A percentile compares a stretch with the other conserved stretches of the same genome.
Evolutionary conservation across 2,329 filamentous ascomycete genomes (phyloP).

Genomic region (Cercospora sp.): DNA sequence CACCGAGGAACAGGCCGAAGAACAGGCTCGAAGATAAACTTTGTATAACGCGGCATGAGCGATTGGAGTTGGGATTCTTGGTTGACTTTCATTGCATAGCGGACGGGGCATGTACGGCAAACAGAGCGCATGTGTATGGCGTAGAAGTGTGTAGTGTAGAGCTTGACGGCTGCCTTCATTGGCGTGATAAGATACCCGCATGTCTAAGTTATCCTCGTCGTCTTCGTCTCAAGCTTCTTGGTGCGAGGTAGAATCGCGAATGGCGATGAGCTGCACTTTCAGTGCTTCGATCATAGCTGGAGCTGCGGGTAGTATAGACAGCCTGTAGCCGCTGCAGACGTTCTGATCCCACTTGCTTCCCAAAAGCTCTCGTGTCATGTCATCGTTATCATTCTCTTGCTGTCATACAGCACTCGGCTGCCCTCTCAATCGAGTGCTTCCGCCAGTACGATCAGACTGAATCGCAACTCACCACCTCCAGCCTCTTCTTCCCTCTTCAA

Average conservation of each 20-base stretch:
- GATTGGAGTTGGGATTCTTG: neutral
- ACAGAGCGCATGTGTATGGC: constrained; percentile 2
- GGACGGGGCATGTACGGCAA: neutral
- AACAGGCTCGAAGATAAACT: neutral
- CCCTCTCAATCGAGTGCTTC: constrained; percentile 54
- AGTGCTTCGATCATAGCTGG: no score
- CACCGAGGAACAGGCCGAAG: neutral
- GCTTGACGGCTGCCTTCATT: neutral
- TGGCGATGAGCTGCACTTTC: no score
- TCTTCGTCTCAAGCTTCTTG: neutral
- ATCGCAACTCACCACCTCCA: constrained; percentile 60
- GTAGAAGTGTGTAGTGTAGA: constrained; percentile 3
- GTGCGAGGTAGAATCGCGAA: neutral
- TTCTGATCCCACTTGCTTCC: neutral
- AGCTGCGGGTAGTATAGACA: no score
- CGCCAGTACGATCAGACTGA: constrained; percentile 63
- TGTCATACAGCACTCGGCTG: neutral
- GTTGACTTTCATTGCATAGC: constrained; percentile 13
- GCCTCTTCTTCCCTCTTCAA: constrained; percentile 58
- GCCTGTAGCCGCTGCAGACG: neutral
- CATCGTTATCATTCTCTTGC: neutral
- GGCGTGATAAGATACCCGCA: constrained; percentile 2
- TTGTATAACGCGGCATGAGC: neutral
- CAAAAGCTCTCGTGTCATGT: neutral
- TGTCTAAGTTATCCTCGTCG: neutral